A percentile compares a stretch with the other conserved stretches of the same genome.
Conservation (phyloP, 495 filamentous ascomycete species). For the Tuber brumale region DNA sequence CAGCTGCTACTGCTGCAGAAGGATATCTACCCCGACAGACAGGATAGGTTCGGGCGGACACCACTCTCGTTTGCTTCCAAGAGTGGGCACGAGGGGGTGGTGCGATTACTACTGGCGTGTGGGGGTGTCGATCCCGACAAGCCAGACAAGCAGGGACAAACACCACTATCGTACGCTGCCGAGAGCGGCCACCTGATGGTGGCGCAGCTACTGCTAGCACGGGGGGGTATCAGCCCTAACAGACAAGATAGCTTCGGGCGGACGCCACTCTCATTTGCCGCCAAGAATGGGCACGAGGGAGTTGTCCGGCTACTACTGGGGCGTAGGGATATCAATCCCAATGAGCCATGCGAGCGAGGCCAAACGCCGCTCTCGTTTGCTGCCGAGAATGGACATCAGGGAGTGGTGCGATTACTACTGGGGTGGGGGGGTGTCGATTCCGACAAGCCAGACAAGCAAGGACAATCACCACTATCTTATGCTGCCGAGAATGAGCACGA, state of each 20-base stretch:
- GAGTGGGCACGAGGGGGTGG: background rate
- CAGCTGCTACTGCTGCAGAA: background rate
- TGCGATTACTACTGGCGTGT: background rate
- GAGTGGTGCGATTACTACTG: background rate
- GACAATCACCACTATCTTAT: background rate
- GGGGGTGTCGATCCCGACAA: background rate
- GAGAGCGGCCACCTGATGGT: too few relatives aligned
- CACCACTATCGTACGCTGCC: background rate
- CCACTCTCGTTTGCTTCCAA: background rate
- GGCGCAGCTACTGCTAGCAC: too few relatives aligned
- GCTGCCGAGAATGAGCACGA: background rate
- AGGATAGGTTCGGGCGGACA: background rate
- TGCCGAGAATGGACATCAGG: background rate
- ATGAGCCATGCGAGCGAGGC: too few relatives aligned
- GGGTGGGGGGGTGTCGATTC: too few relatives aligned
- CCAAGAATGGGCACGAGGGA: background rate
- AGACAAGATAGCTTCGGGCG: background rate
- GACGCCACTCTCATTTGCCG: background rate
- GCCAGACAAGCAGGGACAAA: background rate
- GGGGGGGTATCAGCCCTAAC: too few relatives aligned
- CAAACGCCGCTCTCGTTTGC: background rate
- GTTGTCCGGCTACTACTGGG: background rate
- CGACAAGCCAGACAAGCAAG: too few relatives aligned
- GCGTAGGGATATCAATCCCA: too few relatives aligned
- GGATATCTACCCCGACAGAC: background rate